Conservation (phyloP, 345 rosid genomes). For the Gossypium rotundifolium region DNA sequence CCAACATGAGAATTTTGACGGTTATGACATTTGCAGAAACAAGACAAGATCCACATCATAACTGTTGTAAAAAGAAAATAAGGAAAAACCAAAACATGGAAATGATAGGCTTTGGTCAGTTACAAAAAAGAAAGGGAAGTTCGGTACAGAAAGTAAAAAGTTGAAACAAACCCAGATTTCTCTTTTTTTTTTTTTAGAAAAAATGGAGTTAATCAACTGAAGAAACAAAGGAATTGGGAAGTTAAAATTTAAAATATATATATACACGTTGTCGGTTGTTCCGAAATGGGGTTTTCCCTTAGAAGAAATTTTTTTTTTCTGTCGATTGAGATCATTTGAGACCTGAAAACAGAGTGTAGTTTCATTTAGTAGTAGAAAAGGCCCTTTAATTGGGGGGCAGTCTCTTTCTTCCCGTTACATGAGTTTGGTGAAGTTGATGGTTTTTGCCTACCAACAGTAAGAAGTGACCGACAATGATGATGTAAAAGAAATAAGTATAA, state of each 20-base stretch:
- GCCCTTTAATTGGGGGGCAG: too few relatives aligned
- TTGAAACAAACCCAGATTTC: neutral
- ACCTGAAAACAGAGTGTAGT: neutral
- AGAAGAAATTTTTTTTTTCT: neutral
- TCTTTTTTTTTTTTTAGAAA: too few relatives aligned
- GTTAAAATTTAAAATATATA: neutral
- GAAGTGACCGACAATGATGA: slow-evolving; percentile 3
- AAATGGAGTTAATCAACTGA: neutral
- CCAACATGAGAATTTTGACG: neutral
- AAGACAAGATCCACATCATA: neutral
- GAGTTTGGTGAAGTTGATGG: neutral
- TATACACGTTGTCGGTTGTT: neutral
- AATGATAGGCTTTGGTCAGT: neutral
- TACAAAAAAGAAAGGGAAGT: neutral
- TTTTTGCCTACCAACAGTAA: neutral
- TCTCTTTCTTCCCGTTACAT: neutral
- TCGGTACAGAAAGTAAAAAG: neutral
- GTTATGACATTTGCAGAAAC: slow-evolving; percentile 6
- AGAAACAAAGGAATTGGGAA: neutral
- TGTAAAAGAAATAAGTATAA: neutral
- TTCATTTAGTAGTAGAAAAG: neutral
- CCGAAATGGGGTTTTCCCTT: neutral
- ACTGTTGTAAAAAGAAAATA: neutral
- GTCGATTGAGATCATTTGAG: neutral
- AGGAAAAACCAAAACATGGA: too few relatives aligned